These are phyloP conservation scores for Saccharomyces hybrid DNA, from an alignment of 1,139 yeast species.

Conservation along the genomic window DNA sequence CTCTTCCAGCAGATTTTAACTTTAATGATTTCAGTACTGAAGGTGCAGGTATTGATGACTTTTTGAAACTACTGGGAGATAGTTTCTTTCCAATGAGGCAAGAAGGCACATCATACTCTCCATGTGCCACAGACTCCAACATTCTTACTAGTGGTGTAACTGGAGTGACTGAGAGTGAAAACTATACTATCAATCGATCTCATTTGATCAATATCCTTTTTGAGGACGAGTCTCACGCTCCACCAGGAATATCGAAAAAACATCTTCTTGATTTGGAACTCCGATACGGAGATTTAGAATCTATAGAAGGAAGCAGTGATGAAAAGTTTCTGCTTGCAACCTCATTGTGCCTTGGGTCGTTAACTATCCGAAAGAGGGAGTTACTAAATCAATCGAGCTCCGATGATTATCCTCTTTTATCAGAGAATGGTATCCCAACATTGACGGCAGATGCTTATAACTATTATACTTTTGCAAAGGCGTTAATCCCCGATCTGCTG, in stretches of 20 bases:
- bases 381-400: background rate
- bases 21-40: background rate
- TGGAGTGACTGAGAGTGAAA: background rate
- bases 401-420: background rate
- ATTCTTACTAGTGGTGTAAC: background rate
- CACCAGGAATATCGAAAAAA: background rate
- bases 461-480: background rate
- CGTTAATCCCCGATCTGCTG: background rate
- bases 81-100: background rate
- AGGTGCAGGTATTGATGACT: background rate
- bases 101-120: background rate
- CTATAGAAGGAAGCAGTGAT: constrained; percentile 1
- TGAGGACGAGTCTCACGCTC: background rate
- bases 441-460: background rate
- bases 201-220: background rate
- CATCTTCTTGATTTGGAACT: background rate
- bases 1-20: background rate
- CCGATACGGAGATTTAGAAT: constrained; percentile 1
- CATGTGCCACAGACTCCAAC: background rate
- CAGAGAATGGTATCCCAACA: background rate
- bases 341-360: constrained; percentile 7
- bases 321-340: constrained; percentile 5
- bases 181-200: background rate
- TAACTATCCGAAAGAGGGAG: constrained; percentile 6
- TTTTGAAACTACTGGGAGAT: background rate